Conservation (phyloP, 2,329 filamentous ascomycete genomes). For the Aureobasidium namibiae region DNA sequence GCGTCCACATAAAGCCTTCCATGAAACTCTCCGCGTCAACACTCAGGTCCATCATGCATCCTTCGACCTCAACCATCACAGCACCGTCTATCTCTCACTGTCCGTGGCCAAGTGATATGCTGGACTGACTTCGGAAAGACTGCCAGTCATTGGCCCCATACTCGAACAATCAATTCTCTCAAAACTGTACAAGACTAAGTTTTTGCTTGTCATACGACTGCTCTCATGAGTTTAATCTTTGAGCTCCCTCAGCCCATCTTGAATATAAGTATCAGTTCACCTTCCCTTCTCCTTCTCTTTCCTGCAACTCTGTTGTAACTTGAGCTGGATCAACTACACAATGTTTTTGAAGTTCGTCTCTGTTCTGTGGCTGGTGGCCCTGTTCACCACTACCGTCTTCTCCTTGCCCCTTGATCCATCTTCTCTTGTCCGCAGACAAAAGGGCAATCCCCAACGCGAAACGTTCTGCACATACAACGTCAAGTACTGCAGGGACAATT, state of each 20-base stretch:
- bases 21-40: neutral
- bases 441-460: too few species aligned
- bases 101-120: neutral
- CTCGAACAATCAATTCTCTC: neutral
- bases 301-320: neutral
- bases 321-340: too few species aligned
- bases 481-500: too few species aligned
- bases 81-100: neutral
- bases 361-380: too few species aligned
- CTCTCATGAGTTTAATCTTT: neutral
- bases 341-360: too few species aligned
- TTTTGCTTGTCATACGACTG: neutral
- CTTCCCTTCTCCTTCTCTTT: neutral
- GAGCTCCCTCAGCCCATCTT: too few species aligned
- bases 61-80: neutral
- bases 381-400: too few species aligned
- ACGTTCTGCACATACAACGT: too few species aligned
- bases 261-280: neutral
- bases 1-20: too few species aligned
- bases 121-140: too few species aligned
- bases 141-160: neutral
- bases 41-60: neutral
- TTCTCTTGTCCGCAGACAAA: too few species aligned
- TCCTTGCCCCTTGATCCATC: too few species aligned
- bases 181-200: neutral